Evolutionary conservation across 202 grass and related monocot species (phyloP).

Genomic region (Setaria italica): DNA sequence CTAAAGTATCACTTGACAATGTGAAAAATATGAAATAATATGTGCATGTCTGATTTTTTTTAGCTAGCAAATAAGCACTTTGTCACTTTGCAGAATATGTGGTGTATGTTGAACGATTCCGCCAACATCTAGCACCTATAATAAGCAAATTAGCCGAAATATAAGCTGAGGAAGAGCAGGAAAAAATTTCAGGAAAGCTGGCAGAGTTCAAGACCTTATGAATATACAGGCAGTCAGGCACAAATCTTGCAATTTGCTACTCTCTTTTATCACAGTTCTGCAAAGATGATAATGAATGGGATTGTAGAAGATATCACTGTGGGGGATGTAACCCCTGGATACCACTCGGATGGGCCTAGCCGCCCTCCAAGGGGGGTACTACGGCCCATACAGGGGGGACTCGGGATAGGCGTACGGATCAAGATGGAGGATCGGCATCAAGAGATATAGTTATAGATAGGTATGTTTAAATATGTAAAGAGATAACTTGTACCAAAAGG

Average conservation of each 20-base stretch:
- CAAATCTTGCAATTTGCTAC: neutral
- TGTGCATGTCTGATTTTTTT: neutral
- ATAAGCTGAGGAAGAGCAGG: neutral
- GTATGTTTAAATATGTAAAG: no score
- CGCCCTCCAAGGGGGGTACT: no score
- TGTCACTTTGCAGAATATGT: neutral
- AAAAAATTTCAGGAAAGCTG: conserved; percentile 28
- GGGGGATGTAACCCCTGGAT: no score
- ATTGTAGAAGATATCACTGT: neutral
- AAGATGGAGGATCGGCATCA: no score
- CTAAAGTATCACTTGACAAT: neutral
- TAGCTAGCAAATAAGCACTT: conserved; percentile 1
- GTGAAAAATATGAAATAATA: neutral
- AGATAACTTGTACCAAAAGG: no score
- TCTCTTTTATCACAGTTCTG: conserved; percentile 18
- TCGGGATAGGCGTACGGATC: no score
- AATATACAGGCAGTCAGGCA: neutral
- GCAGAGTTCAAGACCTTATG: conserved; percentile 2
- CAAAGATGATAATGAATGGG: neutral
- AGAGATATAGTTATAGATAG: no score
- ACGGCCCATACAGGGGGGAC: no score
- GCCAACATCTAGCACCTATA: neutral
- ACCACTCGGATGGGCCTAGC: no score
- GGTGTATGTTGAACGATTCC: neutral
- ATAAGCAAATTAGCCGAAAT: conserved; percentile 18